These are phyloP conservation scores for Vanderwaltozyma polyspora DNA, from an alignment of 805 yeast species.

Conservation along the genomic window DNA sequence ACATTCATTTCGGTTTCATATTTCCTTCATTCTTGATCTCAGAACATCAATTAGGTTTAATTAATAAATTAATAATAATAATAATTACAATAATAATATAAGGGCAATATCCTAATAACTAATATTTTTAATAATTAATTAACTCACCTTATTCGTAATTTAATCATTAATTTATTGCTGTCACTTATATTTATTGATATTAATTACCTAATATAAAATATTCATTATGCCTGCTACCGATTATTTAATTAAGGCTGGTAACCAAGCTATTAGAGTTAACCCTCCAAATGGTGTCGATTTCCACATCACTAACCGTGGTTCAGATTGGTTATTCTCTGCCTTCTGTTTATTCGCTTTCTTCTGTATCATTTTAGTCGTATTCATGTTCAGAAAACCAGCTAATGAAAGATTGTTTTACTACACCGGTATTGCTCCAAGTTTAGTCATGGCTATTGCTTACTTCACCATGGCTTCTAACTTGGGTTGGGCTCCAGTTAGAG, in stretches of 20 bases:
- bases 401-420: conserved; percentile 27
- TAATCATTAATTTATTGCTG: no score
- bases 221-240: conserved; percentile 11
- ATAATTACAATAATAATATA: no score
- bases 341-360: conserved; percentile 36
- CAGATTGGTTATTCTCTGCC: conserved; percentile 61
- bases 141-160: no score
- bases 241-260: conserved; percentile 24
- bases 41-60: no score
- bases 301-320: conserved; percentile 47
- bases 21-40: no score
- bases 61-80: no score
- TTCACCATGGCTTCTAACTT: conserved; percentile 50
- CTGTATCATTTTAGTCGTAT: conserved; percentile 19
- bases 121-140: no score
- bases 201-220: no score
- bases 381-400: conserved; percentile 23
- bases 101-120: no score
- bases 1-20: no score
- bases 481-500: conserved; percentile 41
- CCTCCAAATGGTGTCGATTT: conserved; percentile 38
- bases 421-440: conserved; percentile 34
- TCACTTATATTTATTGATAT: no score
- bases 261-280: conserved; percentile 35
- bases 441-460: conserved; percentile 38